Conservation (phyloP, 768 basidiomycete genomes). For the Scleroderma bovista region DNA sequence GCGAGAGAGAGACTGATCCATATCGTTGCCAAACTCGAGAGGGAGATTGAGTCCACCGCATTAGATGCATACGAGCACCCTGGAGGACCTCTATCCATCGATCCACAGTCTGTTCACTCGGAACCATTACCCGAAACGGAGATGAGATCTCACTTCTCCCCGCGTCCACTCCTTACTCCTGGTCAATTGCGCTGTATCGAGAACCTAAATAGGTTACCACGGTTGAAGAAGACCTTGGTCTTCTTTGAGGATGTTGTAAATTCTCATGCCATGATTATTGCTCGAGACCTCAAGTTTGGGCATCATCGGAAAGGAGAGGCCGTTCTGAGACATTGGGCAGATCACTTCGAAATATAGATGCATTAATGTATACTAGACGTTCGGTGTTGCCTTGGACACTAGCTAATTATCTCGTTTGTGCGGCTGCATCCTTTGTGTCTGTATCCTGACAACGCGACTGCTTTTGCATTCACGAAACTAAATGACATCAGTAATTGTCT, state of each 20-base stretch:
- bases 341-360: conserved; percentile 45
- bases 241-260: conserved; percentile 60
- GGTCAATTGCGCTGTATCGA: conserved; percentile 52
- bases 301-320: conserved; percentile 58
- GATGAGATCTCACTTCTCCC: neutral
- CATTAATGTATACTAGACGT: neutral
- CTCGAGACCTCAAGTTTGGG: conserved; percentile 60
- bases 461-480: no score
- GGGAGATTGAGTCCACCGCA: conserved; percentile 53
- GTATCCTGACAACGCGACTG: no score
- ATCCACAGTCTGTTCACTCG: conserved; percentile 5
- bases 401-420: neutral
- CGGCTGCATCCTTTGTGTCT: no score
- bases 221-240: conserved; percentile 64
- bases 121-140: neutral
- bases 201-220: conserved; percentile 62
- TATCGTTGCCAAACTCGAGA: conserved; percentile 53
- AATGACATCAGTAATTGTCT: no score
- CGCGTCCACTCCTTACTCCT: conserved; percentile 35
- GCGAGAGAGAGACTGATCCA: conserved; percentile 48
- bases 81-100: conserved; percentile 18
- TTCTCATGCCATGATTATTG: conserved; percentile 68
- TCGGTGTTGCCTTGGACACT: neutral
- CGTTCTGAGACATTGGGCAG: conserved; percentile 68
- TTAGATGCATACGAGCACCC: conserved; percentile 53